These are phyloP conservation scores for Microcyclosporella mali DNA, from an alignment of 2,329 filamentous ascomycete genomes.

Conservation along the genomic window DNA sequence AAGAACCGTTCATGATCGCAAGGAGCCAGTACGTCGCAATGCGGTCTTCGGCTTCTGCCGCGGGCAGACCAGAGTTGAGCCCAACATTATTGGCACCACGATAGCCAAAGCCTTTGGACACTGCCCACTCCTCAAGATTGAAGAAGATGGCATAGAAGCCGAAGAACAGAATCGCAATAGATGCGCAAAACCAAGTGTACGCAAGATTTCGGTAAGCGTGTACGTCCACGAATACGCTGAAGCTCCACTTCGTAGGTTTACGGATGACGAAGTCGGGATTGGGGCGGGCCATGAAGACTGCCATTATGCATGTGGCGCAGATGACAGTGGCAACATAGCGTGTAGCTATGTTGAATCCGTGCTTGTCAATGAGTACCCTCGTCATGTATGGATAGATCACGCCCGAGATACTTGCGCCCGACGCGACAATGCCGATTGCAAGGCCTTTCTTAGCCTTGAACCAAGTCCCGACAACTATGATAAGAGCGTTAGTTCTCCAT, in stretches of 20 bases:
- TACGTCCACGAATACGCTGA: constrained; percentile 37
- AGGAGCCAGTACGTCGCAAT: constrained; percentile 46
- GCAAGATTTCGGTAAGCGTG: constrained; percentile 40
- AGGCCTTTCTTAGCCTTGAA: constrained; percentile 43
- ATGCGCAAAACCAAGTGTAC: constrained; percentile 41
- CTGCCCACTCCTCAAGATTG: constrained; percentile 49
- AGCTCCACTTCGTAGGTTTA: constrained; percentile 35
- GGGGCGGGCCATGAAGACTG: constrained; percentile 39
- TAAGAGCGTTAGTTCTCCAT: background rate
- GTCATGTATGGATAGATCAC: constrained; percentile 43
- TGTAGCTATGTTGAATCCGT: constrained; percentile 43
- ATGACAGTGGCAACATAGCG: constrained; percentile 39
- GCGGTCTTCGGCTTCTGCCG: constrained; percentile 23
- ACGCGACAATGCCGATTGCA: constrained; percentile 46
- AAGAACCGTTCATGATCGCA: constrained; percentile 46
- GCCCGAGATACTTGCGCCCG: constrained; percentile 42
- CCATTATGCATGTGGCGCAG: constrained; percentile 35
- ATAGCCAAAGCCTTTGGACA: constrained; percentile 37
- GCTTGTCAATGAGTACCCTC: constrained; percentile 36
- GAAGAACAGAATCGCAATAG: constrained; percentile 45
- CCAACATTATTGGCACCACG: constrained; percentile 21
- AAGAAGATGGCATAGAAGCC: constrained; percentile 50
- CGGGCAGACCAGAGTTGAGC: constrained; percentile 12
- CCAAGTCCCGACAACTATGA: constrained; percentile 44
- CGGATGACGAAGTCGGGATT: constrained; percentile 38